Conservation (phyloP, 345 rosid genomes). For the Eucalyptus marginata region DNA sequence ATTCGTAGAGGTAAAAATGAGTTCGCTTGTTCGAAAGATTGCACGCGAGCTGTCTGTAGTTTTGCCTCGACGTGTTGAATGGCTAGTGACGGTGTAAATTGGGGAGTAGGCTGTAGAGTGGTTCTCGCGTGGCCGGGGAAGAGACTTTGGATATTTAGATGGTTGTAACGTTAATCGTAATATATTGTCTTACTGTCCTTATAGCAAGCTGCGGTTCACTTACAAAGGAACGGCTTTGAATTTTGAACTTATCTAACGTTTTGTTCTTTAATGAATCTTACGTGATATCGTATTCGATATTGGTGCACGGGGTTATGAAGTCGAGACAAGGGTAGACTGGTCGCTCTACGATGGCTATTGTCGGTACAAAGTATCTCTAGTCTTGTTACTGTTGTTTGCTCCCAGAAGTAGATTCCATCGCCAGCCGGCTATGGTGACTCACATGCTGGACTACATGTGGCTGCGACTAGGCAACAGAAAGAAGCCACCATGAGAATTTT, state of each 20-base stretch:
- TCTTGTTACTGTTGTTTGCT: neutral
- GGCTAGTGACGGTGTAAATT: neutral
- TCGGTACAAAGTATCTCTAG: constrained; percentile 28
- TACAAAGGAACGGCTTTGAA: neutral
- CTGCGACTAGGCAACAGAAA: neutral
- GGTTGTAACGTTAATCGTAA: neutral
- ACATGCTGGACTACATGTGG: neutral
- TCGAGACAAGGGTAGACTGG: constrained; percentile 70
- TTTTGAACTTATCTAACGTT: too few relatives aligned
- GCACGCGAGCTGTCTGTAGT: neutral
- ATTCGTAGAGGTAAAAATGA: neutral
- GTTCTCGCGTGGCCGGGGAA: neutral
- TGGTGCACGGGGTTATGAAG: constrained; percentile 19
- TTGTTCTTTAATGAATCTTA: neutral
- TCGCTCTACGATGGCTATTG: constrained; percentile 51
- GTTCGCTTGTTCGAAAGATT: neutral
- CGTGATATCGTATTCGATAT: neutral
- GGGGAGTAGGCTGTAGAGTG: neutral
- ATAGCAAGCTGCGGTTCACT: neutral
- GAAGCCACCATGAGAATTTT: neutral
- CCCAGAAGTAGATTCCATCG: neutral
- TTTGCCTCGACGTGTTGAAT: neutral
- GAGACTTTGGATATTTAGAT: neutral
- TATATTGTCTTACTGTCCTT: neutral
- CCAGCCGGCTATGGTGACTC: neutral